phyloP scores from a whole-genome alignment of 164 flowering plant species.

The Houttuynia cordata region DNA sequence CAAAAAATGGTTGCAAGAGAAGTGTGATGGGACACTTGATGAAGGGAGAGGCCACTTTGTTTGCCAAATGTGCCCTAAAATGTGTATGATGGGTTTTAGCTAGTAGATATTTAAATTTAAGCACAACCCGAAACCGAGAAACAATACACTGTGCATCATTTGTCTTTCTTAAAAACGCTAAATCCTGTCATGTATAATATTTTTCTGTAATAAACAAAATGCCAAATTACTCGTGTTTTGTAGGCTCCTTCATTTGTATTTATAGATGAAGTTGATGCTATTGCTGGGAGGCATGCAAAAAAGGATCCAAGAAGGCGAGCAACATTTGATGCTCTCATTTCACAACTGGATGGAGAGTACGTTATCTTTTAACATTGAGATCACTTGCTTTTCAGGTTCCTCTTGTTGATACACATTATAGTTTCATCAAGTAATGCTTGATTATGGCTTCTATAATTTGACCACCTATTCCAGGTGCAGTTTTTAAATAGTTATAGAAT shows the following conservation, averaged over 20 bases:
- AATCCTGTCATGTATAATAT: too few species aligned
- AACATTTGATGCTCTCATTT: slow-evolving; percentile 74
- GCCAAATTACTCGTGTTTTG: background rate
- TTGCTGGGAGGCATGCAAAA: slow-evolving; percentile 89
- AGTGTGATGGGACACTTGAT: too few species aligned
- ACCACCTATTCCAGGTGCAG: background rate
- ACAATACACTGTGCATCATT: too few species aligned
- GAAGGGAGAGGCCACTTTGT: too few species aligned
- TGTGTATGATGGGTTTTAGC: too few species aligned
- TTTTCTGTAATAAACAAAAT: too few species aligned
- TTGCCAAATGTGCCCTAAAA: too few species aligned
- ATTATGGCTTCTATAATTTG: background rate
- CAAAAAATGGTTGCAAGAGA: too few species aligned
- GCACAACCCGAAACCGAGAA: too few species aligned
- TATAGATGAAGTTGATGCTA: slow-evolving; percentile 98
- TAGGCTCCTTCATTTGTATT: slow-evolving; percentile 96
- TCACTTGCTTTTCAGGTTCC: background rate
- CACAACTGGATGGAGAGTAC: slow-evolving; percentile 97
- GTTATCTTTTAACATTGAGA: slow-evolving; percentile 12
- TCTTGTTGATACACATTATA: background rate
- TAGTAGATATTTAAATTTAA: too few species aligned
- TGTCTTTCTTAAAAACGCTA: too few species aligned
- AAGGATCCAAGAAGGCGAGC: slow-evolving; percentile 75
- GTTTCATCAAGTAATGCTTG: too few species aligned
- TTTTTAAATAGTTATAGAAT: background rate